phyloP scores from a whole-genome alignment of 2,329 filamentous ascomycete species.

The Colletotrichum sojae region DNA sequence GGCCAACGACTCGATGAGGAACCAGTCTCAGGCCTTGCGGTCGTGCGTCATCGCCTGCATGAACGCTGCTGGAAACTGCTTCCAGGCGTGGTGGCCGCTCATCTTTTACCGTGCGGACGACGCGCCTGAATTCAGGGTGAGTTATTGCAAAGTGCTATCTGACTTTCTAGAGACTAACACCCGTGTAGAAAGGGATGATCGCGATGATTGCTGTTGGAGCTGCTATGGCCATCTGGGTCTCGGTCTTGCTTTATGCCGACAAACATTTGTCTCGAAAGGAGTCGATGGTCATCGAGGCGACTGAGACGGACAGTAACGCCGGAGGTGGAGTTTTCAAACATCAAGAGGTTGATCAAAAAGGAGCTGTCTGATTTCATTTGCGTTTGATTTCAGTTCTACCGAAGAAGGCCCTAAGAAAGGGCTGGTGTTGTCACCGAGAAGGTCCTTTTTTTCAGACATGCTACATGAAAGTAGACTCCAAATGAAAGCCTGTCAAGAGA shows the following conservation, averaged over 20 bases:
- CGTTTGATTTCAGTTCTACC: no score
- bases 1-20: constrained; percentile 18
- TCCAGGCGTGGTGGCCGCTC: constrained; percentile 24
- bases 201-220: constrained; percentile 8
- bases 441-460: no score
- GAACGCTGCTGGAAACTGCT: constrained; percentile 25
- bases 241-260: background rate
- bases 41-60: constrained; percentile 25
- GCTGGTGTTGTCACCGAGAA: no score
- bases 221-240: constrained; percentile 19
- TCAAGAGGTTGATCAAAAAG: background rate
- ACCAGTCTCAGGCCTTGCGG: constrained; percentile 10
- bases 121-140: constrained; percentile 6
- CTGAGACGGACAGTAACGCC: background rate
- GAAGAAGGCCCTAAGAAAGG: no score
- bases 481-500: background rate
- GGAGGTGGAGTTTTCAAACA: background rate
- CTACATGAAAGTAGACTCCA: no score
- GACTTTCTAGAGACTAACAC: background rate
- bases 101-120: constrained; percentile 19
- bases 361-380: no score
- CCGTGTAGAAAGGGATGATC: constrained; percentile 17
- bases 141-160: background rate
- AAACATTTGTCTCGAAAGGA: background rate
- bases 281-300: background rate